Evolutionary conservation across 352 stramenopile genomes (phyloP).

Genomic region (Halophytophthora polymorphica): DNA sequence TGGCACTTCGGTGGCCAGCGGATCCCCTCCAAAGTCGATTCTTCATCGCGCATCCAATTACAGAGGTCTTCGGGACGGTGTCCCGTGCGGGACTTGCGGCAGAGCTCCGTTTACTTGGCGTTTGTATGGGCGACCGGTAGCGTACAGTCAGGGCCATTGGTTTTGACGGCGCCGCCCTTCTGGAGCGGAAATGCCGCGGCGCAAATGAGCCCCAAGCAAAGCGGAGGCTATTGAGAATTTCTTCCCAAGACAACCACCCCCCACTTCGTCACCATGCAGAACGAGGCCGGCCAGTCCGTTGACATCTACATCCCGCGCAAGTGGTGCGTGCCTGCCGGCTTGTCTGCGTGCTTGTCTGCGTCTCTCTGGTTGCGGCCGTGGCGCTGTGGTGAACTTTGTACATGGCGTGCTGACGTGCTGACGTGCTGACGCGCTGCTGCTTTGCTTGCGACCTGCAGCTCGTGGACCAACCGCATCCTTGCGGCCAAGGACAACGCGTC

Average conservation of each 20-base stretch:
- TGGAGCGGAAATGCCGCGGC: too few species aligned
- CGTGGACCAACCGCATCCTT: slow-evolving; percentile 98
- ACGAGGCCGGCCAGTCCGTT: slow-evolving; percentile 96
- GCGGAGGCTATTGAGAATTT: slow-evolving; percentile 48
- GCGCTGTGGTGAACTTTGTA: too few species aligned
- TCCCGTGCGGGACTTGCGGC: background rate
- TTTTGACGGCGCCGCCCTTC: too few species aligned
- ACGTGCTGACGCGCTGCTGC: slow-evolving; percentile 1
- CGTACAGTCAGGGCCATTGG: slow-evolving; percentile 83
- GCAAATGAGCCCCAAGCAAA: slow-evolving; percentile 3
- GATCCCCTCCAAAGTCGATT: slow-evolving; percentile 7
- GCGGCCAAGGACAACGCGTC: slow-evolving; percentile 97
- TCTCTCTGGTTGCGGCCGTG: background rate
- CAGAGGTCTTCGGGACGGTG: background rate
- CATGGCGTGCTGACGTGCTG: slow-evolving; percentile 3
- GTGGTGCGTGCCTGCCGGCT: slow-evolving; percentile 62
- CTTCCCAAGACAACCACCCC: slow-evolving; percentile 29
- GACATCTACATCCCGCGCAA: slow-evolving; percentile 99
- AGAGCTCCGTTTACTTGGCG: slow-evolving; percentile 19
- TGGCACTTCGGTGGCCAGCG: background rate
- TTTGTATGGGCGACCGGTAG: slow-evolving; percentile 71
- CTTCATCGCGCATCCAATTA: slow-evolving; percentile 1
- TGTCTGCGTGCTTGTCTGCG: background rate
- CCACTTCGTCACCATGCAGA: slow-evolving; percentile 91
- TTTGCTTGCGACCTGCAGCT: slow-evolving; percentile 45